Evolutionary conservation across 2,329 filamentous ascomycete species (phyloP).

Genomic region (Mycosphaerella arachidis): DNA sequence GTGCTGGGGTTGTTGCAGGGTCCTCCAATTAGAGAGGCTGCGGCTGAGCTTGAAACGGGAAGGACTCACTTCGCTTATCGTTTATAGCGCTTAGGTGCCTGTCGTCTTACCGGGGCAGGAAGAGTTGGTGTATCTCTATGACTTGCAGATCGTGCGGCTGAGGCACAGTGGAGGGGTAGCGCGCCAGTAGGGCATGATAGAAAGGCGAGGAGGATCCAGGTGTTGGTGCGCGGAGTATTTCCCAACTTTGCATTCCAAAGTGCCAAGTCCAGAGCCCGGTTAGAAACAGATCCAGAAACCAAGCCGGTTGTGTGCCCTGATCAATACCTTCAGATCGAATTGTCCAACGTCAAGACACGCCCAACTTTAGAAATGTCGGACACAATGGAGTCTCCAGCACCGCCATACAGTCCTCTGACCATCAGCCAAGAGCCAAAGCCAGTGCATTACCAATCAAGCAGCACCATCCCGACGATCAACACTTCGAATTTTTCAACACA

Average conservation of each 20-base stretch:
- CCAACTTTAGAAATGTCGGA: background rate
- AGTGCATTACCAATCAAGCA: constrained; percentile 1
- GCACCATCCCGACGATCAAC: constrained; percentile 3
- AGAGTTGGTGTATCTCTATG: background rate
- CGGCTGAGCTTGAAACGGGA: background rate
- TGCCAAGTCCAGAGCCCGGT: background rate
- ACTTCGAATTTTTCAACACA: background rate
- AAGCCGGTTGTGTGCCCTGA: background rate
- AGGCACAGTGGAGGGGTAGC: background rate
- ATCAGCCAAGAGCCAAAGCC: background rate
- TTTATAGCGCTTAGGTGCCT: background rate
- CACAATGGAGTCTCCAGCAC: background rate
- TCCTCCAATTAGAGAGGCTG: background rate
- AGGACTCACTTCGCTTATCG: background rate
- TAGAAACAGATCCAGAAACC: background rate
- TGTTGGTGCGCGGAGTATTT: background rate
- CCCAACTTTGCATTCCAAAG: background rate
- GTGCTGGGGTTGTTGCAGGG: background rate
- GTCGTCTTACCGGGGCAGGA: background rate
- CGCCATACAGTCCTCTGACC: constrained; percentile 3
- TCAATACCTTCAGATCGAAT: background rate
- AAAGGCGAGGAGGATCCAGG: background rate
- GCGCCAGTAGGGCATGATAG: background rate
- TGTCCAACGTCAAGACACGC: background rate
- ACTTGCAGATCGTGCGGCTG: background rate